Conservation (phyloP, 2,329 filamentous ascomycete genomes). For the Penicillium crustosum region DNA sequence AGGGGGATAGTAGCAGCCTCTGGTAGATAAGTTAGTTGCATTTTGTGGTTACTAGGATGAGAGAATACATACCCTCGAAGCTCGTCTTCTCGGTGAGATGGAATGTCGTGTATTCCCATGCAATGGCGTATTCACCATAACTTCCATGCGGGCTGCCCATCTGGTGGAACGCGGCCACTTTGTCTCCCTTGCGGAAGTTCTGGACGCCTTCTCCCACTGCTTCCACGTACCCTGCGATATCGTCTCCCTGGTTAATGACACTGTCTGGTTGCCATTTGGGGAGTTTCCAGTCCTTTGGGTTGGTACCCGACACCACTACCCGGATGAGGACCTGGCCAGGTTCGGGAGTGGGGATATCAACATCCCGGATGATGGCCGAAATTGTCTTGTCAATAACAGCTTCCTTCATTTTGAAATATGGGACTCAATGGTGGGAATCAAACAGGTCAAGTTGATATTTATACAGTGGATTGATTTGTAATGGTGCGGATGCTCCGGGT, state of each 20-base stretch:
- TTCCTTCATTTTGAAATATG: constrained; percentile 41
- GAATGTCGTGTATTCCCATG: constrained; percentile 55
- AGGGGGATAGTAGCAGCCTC: constrained; percentile 60
- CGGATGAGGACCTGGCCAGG: constrained; percentile 42
- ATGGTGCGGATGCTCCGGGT: background rate
- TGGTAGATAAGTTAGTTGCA: constrained; percentile 12
- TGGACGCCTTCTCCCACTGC: constrained; percentile 52
- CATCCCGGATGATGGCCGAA: constrained; percentile 43
- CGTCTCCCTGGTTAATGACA: constrained; percentile 49
- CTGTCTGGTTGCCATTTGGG: constrained; percentile 13
- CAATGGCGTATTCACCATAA: constrained; percentile 59
- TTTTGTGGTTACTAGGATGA: background rate
- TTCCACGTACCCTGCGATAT: constrained; percentile 54
- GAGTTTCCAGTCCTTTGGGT: constrained; percentile 53
- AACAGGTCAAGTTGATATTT: background rate
- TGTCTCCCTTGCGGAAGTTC: constrained; percentile 57
- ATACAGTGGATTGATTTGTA: background rate
- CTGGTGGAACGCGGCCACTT: constrained; percentile 52
- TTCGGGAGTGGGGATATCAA: constrained; percentile 42
- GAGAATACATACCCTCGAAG: constrained; percentile 50
- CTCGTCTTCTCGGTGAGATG: constrained; percentile 51
- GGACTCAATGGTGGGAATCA: background rate
- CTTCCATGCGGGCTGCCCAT: constrained; percentile 53
- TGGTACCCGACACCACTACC: constrained; percentile 44
- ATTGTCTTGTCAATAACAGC: constrained; percentile 36